Evolutionary conservation across 1,139 yeast genomes (phyloP), one percentile per base, ranked within the genome.

Genomic region (Wickerhamomyces sp.): DNA sequence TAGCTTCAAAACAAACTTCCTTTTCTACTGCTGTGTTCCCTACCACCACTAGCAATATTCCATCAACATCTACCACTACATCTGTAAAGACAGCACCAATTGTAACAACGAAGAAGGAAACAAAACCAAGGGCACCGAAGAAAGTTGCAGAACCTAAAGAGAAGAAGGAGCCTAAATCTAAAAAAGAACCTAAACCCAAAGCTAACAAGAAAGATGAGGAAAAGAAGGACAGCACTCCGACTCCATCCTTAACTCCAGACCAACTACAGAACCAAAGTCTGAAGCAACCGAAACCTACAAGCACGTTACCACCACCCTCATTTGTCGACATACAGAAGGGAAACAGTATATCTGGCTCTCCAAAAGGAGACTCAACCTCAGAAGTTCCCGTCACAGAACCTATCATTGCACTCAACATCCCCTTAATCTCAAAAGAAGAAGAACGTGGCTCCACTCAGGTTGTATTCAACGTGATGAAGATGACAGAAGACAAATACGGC

Each of bases 401-500:
- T 1, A 75, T 79, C 26, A 74, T 81, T 15, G 79, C 81, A 6
- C 60, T 83, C n/a, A 76, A 81, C 50, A 74, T 82, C 7, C 89
- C 88, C 0, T 60, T 83, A 27, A 51, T 49, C 7, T 49, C 55
- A 8, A 62, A 60, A 34, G 66, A 73, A 34, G 81, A 81, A 34
- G 67, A 74, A 43, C 81, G 84, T 9, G 88, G 85, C 15, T 78
- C 79, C 50, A 76, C 86, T 1, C 87, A 82, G 58, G 89, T 86
- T 2, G 81, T 85, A 1, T 76, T 90, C 52, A 93, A 91, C 58
- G 89, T 91, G 35, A 67, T 84, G 58, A 81, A 83, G 55, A 66
- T 89, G 47, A 86, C 95, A 4, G 96, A 90, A 60, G 91, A 86
- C 45, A 86, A 86, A 63, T 90, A 88, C 63, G 96, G 96, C 2